phyloP scores from a whole-genome alignment of 805 yeast genomes.

The Lipomyces yamanashiensis region DNA sequence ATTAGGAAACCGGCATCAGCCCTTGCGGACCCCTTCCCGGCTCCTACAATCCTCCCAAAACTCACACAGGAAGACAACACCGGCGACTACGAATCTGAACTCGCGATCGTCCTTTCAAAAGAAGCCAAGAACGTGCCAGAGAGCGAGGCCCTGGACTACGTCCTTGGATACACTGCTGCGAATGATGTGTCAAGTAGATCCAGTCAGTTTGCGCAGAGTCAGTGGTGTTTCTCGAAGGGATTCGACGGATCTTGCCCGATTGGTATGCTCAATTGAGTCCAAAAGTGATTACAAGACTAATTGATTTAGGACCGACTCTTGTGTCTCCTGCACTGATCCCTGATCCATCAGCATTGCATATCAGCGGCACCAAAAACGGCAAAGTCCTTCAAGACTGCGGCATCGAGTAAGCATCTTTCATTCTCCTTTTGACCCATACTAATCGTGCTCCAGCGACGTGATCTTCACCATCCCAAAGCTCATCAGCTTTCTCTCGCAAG shows the following conservation, averaged over 20 bases:
- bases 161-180: constrained; percentile 58
- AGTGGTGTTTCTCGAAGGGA: constrained; percentile 56
- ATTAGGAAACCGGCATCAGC: background rate
- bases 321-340: constrained; percentile 44
- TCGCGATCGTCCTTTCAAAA: constrained; percentile 57
- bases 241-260: constrained; percentile 61
- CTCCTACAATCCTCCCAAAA: constrained; percentile 49
- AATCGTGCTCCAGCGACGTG: constrained; percentile 52
- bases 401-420: background rate
- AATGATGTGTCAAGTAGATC: constrained; percentile 60
- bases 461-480: constrained; percentile 52
- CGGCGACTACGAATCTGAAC: constrained; percentile 58
- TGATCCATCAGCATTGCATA: constrained; percentile 46
- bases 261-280: constrained; percentile 42
- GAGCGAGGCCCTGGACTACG: constrained; percentile 52
- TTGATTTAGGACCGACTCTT: constrained; percentile 48
- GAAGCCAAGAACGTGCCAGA: constrained; percentile 50
- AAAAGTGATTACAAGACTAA: background rate
- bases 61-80: constrained; percentile 33
- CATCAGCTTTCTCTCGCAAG: constrained; percentile 54
- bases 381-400: constrained; percentile 49
- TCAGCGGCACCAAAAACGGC: constrained; percentile 53
- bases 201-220: constrained; percentile 60
- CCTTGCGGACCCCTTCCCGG: constrained; percentile 46
- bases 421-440: background rate